Base-by-base conservation (phyloP, 805 yeast genomes). In the Cyberlindnera meyerae region DNA sequence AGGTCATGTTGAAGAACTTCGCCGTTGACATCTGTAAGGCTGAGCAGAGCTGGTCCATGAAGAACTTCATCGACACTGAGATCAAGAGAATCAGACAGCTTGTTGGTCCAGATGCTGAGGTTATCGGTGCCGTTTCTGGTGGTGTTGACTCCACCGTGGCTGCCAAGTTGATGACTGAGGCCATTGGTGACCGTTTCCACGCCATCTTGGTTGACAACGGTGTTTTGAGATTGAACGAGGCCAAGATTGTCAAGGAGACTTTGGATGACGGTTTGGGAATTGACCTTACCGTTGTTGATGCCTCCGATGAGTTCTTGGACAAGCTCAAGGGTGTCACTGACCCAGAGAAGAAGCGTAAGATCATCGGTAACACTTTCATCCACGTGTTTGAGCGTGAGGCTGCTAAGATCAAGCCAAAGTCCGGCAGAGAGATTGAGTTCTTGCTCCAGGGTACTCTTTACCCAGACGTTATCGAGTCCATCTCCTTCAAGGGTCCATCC, bases 121-220 rank as follows among this genome's bases (percentile, higher is more conserved):
- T 93, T 48, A 93, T 93, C 58, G 98, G 98, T 68, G 98, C 98
- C 38, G 98, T 93, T 48, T 87, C 96, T 36, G 98, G 98, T 57
- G 98, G 98, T 71, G 98, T 93, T 46, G 98, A 93, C 68, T 93
- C 98, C 35, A 93, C 98, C 33, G 98, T 93, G 43, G 98, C 97
- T 49, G 97, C 98, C 48, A 93, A 90, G 73, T 75, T 93, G 60
- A 83, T 93, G 95, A 82, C 87, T 48, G 96, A 85, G 70, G 98
- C 98, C 49, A 93, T 93, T 63, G 98, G 98, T 60, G 93, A 86
- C 57, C 79, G 98, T 63, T 93, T 93, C 83, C 98, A 93, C 58
- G 98, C 98, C 42, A 89, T 93, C 55, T 76, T 87, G 58, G 98
- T 93, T 46, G 98, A 93, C 65, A 93, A 93, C 62, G 98, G 98